Conservation (phyloP, 2,329 filamentous ascomycete species). For the Fusarium euwallaceae region DNA sequence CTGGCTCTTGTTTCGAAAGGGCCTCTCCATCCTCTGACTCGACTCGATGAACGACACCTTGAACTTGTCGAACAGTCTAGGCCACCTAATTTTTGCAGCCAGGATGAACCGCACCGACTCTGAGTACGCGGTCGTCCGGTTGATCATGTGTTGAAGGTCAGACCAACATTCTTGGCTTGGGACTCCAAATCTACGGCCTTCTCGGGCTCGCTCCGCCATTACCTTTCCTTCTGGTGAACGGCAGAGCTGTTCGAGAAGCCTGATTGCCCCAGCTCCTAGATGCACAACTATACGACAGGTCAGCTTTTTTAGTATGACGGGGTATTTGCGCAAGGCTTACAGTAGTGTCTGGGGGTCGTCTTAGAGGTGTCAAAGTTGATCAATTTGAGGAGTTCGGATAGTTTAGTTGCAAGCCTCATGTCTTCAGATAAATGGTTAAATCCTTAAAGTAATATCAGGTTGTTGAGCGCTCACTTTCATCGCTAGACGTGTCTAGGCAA, state of each 20-base stretch:
- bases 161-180: slow-evolving; percentile 35
- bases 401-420: not conserved
- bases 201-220: slow-evolving; percentile 11
- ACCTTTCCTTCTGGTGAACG: not conserved
- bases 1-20: slow-evolving; percentile 25
- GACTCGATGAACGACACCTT: slow-evolving; percentile 43
- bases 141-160: slow-evolving; percentile 39
- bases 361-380: not conserved
- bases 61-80: slow-evolving; percentile 46
- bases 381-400: not conserved
- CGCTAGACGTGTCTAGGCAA: not conserved
- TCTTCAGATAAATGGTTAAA: not conserved
- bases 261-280: not conserved
- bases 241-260: slow-evolving; percentile 4
- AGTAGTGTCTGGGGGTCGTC: not conserved
- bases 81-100: slow-evolving; percentile 39
- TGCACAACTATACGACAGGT: not conserved
- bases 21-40: not conserved
- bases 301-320: not conserved
- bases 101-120: slow-evolving; percentile 31
- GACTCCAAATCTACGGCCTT: slow-evolving; percentile 8
- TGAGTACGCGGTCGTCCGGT: slow-evolving; percentile 34
- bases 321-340: not conserved
- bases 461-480: not conserved
- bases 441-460: not conserved